Evolutionary conservation across 352 stramenopile genomes (phyloP).

Genomic region (Pythium brachiatum): DNA sequence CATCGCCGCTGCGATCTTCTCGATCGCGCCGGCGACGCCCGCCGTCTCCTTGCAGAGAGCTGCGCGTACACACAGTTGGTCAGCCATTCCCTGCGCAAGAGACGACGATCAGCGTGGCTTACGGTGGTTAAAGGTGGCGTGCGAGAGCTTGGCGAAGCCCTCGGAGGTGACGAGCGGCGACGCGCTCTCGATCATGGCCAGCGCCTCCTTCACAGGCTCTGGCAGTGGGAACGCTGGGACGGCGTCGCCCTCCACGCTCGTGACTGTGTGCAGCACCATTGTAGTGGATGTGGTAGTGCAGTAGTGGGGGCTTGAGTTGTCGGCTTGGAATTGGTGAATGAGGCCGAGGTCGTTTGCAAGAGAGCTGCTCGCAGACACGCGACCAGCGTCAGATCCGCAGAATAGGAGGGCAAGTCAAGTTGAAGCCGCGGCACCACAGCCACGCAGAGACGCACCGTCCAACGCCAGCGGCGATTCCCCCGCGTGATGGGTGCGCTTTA

Average conservation of each 20-base stretch:
- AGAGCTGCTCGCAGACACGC: slow-evolving; percentile 4
- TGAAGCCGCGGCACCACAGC: slow-evolving; percentile 2
- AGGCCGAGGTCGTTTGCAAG: not conserved
- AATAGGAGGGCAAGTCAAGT: not conserved
- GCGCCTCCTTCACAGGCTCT: slow-evolving; percentile 51
- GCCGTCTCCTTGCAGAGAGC: slow-evolving; percentile 66
- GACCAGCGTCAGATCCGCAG: not conserved
- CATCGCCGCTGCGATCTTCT: slow-evolving; percentile 64
- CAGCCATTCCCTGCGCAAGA: not conserved
- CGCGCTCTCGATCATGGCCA: slow-evolving; percentile 54
- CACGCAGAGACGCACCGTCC: not conserved
- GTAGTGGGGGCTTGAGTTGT: slow-evolving; percentile 2
- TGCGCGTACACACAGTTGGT: slow-evolving; percentile 15
- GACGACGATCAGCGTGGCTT: slow-evolving; percentile 8
- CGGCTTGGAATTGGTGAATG: not conserved
- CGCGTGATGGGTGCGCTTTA: not conserved
- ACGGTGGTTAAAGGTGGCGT: slow-evolving; percentile 82
- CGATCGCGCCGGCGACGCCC: slow-evolving; percentile 50
- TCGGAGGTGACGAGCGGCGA: slow-evolving; percentile 52
- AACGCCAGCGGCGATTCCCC: not conserved
- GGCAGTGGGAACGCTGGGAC: slow-evolving; percentile 37
- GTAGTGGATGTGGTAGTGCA: not conserved
- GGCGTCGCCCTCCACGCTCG: slow-evolving; percentile 44
- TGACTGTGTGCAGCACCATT: slow-evolving; percentile 46
- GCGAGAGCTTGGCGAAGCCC: slow-evolving; percentile 67